phyloP scores from a whole-genome alignment of 2,329 filamentous ascomycete species.

The Sarocladiaceae sp. region DNA sequence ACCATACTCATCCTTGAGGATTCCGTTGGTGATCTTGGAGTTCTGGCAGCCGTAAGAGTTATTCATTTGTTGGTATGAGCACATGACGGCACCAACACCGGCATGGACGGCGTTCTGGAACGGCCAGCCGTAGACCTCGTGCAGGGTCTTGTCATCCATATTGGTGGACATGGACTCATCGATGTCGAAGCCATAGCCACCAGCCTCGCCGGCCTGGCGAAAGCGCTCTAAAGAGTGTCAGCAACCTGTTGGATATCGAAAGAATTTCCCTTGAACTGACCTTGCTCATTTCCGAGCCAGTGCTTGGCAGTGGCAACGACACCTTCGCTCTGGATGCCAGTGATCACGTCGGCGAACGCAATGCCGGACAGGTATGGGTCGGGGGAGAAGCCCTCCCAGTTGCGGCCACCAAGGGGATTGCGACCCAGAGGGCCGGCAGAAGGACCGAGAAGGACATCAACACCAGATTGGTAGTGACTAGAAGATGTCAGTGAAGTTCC shows the following conservation, averaged over 20 bases:
- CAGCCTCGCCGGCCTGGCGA: slow-evolving; percentile 57
- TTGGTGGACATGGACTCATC: slow-evolving; percentile 57
- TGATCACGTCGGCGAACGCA: slow-evolving; percentile 67
- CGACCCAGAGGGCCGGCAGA: slow-evolving; percentile 44
- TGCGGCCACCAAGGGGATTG: slow-evolving; percentile 41
- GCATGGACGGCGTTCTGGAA: slow-evolving; percentile 69
- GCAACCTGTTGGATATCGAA: too few species aligned
- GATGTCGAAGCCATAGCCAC: slow-evolving; percentile 52
- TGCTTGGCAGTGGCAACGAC: slow-evolving; percentile 83
- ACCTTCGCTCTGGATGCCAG: slow-evolving; percentile 77
- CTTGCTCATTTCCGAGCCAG: slow-evolving; percentile 68
- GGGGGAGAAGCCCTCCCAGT: slow-evolving; percentile 66
- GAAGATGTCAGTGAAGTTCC: slow-evolving; percentile 11
- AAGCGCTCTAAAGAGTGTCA: slow-evolving; percentile 55
- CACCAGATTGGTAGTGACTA: slow-evolving; percentile 72
- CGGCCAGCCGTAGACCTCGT: slow-evolving; percentile 75
- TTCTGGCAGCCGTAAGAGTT: slow-evolving; percentile 80
- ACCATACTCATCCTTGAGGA: slow-evolving; percentile 75
- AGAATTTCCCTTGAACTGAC: too few species aligned
- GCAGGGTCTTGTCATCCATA: slow-evolving; percentile 68
- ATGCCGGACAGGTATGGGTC: slow-evolving; percentile 74
- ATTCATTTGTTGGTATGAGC: slow-evolving; percentile 74
- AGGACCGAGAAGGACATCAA: slow-evolving; percentile 63
- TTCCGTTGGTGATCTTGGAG: slow-evolving; percentile 67
- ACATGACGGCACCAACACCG: slow-evolving; percentile 61